Percentiles rank a stretch among this genome's conserved stretches.
phyloP scores from a whole-genome alignment of 139 green algal genomes.

The Deuterostichococcus epilithicus region DNA sequence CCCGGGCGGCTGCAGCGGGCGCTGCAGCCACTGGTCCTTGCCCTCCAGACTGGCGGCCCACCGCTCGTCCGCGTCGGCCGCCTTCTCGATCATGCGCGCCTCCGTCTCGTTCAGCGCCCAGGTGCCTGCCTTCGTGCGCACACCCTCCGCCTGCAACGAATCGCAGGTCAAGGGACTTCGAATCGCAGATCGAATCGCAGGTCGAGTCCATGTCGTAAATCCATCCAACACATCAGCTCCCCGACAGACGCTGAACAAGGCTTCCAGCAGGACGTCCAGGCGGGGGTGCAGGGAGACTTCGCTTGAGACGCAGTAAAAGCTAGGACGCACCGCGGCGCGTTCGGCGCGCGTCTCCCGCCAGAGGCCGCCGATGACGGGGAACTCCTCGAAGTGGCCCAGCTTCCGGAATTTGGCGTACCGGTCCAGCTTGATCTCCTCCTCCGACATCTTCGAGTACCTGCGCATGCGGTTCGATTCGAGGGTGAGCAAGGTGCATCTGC shows the following conservation, averaged over 20 bases:
- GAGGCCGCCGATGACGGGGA: slow-evolving; percentile 67
- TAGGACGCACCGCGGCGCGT: slow-evolving; percentile 16
- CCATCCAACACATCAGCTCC: neutral
- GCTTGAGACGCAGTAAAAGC: too few species aligned
- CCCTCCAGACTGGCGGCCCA: slow-evolving; percentile 60
- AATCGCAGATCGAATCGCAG: too few species aligned
- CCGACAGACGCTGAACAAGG: too few species aligned
- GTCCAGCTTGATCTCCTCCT: slow-evolving; percentile 77
- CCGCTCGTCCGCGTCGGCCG: slow-evolving; percentile 69
- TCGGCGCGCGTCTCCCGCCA: slow-evolving; percentile 45
- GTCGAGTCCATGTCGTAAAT: neutral
- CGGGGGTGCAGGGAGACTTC: neutral
- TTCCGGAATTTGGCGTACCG: slow-evolving; percentile 84
- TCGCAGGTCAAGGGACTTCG: neutral
- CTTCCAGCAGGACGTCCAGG: neutral
- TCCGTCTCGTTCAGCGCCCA: slow-evolving; percentile 70
- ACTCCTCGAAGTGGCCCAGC: slow-evolving; percentile 76
- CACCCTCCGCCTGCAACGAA: slow-evolving; percentile 43
- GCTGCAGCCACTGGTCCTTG: slow-evolving; percentile 69
- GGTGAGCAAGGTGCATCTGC: too few species aligned
- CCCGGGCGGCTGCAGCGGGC: slow-evolving; percentile 58
- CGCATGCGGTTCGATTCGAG: too few species aligned
- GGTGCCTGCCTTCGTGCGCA: slow-evolving; percentile 67
- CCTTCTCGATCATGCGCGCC: slow-evolving; percentile 68
- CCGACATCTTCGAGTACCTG: slow-evolving; percentile 65